Base-by-base conservation (phyloP, 1,284 basidiomycete species). In the Stereum hirsutum region DNA sequence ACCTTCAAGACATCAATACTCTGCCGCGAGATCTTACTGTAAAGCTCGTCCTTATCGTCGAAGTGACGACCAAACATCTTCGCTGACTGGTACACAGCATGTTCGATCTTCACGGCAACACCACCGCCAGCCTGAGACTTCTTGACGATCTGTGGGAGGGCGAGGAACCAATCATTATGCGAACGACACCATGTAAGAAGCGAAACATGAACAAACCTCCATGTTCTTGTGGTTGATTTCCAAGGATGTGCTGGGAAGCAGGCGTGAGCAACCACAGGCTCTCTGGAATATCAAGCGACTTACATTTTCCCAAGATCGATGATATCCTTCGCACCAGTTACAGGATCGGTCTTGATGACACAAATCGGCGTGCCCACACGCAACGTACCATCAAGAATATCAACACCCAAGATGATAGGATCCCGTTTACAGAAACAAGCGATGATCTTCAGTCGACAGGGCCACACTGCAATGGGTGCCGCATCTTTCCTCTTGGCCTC, bases 51-150 rank as follows among this genome's bases (percentile, higher is more conserved):
- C 63, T 92, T 91, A 42, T 98, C 94, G 59, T 96, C 92, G 60
- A 99, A 96, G 62, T 92, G 89, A 46, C 88, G 78, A 6, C 92
- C 92, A 57, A 87, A 96, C 76, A 92, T 89, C 68, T 94, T 95
- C 12, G 93, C 83, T 30, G 89, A 88, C 65, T 98, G 90, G 65
- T 99, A 94, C 4, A 93, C 85, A 1, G 93, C 93, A 58, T 96
- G 89, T 62, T 99, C 96, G 51, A 99, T 97, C 74, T 98, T 98
- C 59, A 99, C 90, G 0, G 96, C 96, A 15, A 98, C 95, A 62
- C 95, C 95, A 47, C 78, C 95, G 57, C 93, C 95, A 21, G 90
- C 84, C 61, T 98, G 92, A 14, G 81, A 75, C 64, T 90, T 92
- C 69, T 95, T 96, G 53, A 99, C 79, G 21, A 95, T 72, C 73